Percentiles rank a stretch among this genome's conserved stretches.
These are phyloP conservation scores for Pleomassaria siparia DNA, from an alignment of 2,329 filamentous ascomycete genomes.

Conservation along the genomic window DNA sequence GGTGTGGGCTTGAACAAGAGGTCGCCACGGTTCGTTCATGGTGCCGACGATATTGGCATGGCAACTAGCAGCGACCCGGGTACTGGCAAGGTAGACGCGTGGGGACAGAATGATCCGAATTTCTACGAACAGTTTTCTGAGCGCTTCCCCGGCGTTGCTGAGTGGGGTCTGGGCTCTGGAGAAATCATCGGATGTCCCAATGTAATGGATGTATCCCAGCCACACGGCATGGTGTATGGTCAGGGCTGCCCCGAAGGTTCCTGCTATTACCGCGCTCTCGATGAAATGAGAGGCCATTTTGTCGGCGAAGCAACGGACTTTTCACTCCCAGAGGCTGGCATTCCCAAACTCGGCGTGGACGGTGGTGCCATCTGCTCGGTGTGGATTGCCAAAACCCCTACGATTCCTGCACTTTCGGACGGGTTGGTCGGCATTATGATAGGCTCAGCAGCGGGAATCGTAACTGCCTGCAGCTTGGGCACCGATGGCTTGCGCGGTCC, in stretches of 20 bases:
- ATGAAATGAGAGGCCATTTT: constrained; percentile 76
- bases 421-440: constrained; percentile 80
- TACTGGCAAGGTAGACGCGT: constrained; percentile 73
- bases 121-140: constrained; percentile 78
- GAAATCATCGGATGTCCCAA: constrained; percentile 77
- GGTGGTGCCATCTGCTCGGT: constrained; percentile 74
- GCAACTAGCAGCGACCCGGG: constrained; percentile 81
- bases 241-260: constrained; percentile 85
- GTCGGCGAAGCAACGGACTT: constrained; percentile 63
- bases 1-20: constrained; percentile 67
- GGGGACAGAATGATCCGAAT: constrained; percentile 77
- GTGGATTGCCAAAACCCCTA: constrained; percentile 84
- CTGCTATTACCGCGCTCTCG: constrained; percentile 72
- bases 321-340: constrained; percentile 67
- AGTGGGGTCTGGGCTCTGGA: constrained; percentile 77
- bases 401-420: constrained; percentile 70
- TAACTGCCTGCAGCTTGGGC: constrained; percentile 80
- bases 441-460: constrained; percentile 79
- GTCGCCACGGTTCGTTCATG: constrained; percentile 78
- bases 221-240: constrained; percentile 79
- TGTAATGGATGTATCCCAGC: constrained; percentile 86
- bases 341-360: constrained; percentile 72
- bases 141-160: constrained; percentile 69
- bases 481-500: constrained; percentile 60
- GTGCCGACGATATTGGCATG: constrained; percentile 73